Evolutionary conservation across 2,329 filamentous ascomycete genomes (phyloP).

Genomic region (Diaporthe sp.): DNA sequence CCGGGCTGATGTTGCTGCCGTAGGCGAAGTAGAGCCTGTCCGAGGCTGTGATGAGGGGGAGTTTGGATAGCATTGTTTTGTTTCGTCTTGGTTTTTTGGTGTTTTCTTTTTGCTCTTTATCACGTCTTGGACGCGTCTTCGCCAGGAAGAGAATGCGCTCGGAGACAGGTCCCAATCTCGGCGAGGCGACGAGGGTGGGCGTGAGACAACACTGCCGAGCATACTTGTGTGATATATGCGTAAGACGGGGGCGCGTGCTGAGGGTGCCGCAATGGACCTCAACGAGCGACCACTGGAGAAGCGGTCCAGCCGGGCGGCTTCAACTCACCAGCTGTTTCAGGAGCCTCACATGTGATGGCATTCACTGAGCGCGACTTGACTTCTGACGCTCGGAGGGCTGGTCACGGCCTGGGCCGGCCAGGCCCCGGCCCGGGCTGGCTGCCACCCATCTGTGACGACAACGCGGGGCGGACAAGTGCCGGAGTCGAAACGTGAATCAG

Average conservation of each 20-base stretch:
- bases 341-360: background rate
- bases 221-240: background rate
- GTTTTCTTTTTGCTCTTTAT: no score
- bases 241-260: background rate
- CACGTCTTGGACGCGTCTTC: background rate
- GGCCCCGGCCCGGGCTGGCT: background rate
- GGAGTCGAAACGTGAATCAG: background rate
- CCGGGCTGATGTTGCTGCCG: constrained; percentile 13
- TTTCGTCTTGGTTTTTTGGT: background rate
- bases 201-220: background rate
- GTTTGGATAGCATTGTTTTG: background rate
- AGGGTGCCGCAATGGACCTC: background rate
- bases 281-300: background rate
- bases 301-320: background rate
- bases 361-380: background rate
- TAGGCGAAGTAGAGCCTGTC: constrained; percentile 27
- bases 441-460: constrained; percentile 4
- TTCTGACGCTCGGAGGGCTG: background rate
- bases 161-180: background rate
- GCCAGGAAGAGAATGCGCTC: background rate
- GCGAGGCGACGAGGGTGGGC: background rate
- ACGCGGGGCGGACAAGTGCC: background rate
- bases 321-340: constrained; percentile 1
- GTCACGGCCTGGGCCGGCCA: constrained; percentile 10
- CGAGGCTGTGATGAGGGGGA: constrained; percentile 14